These are phyloP conservation scores for Wickerhamiella slavikovae DNA, from an alignment of 805 yeast genomes.

Conservation along the genomic window DNA sequence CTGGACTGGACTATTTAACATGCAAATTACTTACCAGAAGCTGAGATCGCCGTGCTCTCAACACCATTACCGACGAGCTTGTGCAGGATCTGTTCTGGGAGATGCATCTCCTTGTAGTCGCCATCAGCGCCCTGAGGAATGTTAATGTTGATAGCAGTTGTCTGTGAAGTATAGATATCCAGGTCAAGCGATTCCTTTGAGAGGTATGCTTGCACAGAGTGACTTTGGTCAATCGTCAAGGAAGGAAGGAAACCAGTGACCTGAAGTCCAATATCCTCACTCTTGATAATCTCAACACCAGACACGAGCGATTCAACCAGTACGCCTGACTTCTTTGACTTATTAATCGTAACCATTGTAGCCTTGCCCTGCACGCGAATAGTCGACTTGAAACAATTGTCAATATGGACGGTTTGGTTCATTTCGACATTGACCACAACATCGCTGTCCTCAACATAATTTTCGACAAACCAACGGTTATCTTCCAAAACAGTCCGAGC, in stretches of 20 bases:
- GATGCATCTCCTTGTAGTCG: slow-evolving; percentile 58
- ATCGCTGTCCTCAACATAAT: slow-evolving; percentile 43
- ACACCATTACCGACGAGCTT: slow-evolving; percentile 39
- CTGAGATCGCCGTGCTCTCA: slow-evolving; percentile 22
- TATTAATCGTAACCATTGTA: slow-evolving; percentile 65
- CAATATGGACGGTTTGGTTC: slow-evolving; percentile 78
- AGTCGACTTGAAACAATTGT: slow-evolving; percentile 53
- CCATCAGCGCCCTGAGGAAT: slow-evolving; percentile 49
- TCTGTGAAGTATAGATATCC: slow-evolving; percentile 65
- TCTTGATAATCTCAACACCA: slow-evolving; percentile 73
- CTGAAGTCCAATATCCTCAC: slow-evolving; percentile 65
- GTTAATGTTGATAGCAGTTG: slow-evolving; percentile 72
- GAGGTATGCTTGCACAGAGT: slow-evolving; percentile 65
- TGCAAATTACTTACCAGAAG: neutral
- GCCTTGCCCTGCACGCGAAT: slow-evolving; percentile 80
- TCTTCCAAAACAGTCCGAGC: slow-evolving; percentile 54
- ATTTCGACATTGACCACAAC: slow-evolving; percentile 60
- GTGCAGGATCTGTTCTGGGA: slow-evolving; percentile 86
- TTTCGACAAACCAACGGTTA: slow-evolving; percentile 76
- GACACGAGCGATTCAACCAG: slow-evolving; percentile 72
- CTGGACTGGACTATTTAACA: too few species aligned
- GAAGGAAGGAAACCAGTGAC: slow-evolving; percentile 66
- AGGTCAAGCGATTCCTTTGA: slow-evolving; percentile 48
- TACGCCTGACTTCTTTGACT: slow-evolving; percentile 50
- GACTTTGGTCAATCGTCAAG: slow-evolving; percentile 72